phyloP scores from a whole-genome alignment of 108 stramenopile species.

The Fragilariopsis cylindrus region DNA sequence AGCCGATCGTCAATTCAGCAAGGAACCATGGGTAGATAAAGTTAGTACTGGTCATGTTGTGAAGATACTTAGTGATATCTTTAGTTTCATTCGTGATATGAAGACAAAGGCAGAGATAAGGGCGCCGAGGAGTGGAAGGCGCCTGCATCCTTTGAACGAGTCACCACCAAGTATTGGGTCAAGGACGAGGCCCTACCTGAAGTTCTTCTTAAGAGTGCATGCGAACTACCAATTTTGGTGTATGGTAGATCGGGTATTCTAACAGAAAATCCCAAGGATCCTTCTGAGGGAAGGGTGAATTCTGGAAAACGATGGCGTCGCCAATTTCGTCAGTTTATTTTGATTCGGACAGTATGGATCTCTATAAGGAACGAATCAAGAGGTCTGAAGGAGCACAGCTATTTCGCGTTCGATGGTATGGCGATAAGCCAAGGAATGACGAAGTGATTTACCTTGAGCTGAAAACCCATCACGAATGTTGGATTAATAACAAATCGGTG shows the following conservation, averaged over 20 bases:
- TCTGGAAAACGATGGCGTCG: slow-evolving; percentile 37
- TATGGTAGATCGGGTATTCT: slow-evolving; percentile 27
- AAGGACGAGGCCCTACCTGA: slow-evolving; percentile 25
- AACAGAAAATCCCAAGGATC: background rate
- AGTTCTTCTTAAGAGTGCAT: slow-evolving; percentile 21
- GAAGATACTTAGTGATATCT: slow-evolving; percentile 11
- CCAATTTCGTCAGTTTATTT: slow-evolving; percentile 44
- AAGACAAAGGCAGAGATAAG: slow-evolving; percentile 27
- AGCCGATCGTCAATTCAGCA: background rate
- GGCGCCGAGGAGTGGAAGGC: background rate
- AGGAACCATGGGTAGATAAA: background rate
- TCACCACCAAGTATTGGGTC: slow-evolving; percentile 49
- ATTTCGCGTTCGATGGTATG: slow-evolving; percentile 44
- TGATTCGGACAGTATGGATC: slow-evolving; percentile 36
- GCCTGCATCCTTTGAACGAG: slow-evolving; percentile 23
- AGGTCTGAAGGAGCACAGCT: slow-evolving; percentile 38
- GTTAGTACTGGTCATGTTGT: background rate
- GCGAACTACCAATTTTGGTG: slow-evolving; percentile 39
- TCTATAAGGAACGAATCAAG: slow-evolving; percentile 37
- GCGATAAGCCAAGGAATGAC: slow-evolving; percentile 31
- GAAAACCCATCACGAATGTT: slow-evolving; percentile 49
- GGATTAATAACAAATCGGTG: slow-evolving; percentile 36
- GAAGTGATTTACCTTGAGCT: slow-evolving; percentile 35
- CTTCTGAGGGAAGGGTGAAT: slow-evolving; percentile 8
- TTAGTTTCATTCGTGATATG: slow-evolving; percentile 24